A percentile compares a stretch with the other conserved stretches of the same genome.
These are phyloP conservation scores for Malassezia caprae DNA, from an alignment of 1,284 basidiomycete species.

Conservation along the genomic window DNA sequence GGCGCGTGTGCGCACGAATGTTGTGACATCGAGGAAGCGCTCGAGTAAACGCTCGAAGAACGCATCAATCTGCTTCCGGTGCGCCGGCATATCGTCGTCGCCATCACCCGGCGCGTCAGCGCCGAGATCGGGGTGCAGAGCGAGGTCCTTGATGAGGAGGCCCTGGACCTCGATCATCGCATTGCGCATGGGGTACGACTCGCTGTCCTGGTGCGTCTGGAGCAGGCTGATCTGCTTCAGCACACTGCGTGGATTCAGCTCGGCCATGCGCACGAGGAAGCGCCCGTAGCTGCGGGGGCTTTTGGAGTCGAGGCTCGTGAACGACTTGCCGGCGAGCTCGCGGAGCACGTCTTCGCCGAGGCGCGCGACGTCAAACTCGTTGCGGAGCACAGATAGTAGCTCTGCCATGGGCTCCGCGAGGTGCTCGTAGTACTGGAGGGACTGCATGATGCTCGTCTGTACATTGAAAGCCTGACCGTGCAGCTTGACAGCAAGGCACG, in stretches of 20 bases:
- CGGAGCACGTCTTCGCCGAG: conserved; percentile 80
- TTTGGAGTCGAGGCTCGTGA: conserved; percentile 73
- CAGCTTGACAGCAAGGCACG: conserved; percentile 82
- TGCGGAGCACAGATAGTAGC: conserved; percentile 65
- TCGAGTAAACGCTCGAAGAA: conserved; percentile 77
- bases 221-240: conserved; percentile 81
- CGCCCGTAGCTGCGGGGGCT: conserved; percentile 73
- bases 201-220: conserved; percentile 76
- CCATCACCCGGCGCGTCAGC: conserved; percentile 23
- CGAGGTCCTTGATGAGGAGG: conserved; percentile 50
- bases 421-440: conserved; percentile 86
- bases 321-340: conserved; percentile 68
- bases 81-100: conserved; percentile 49
- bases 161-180: conserved; percentile 47
- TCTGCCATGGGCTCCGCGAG: conserved; percentile 89
- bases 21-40: conserved; percentile 75
- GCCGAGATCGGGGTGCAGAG: conserved; percentile 25
- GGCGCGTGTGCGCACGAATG: conserved; percentile 82
- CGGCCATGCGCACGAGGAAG: conserved; percentile 73
- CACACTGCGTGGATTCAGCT: conserved; percentile 71
- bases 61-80: conserved; percentile 69
- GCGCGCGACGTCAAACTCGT: conserved; percentile 79
- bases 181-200: conserved; percentile 89
- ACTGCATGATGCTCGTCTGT: conserved; percentile 82
- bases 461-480: conserved; percentile 62